These are phyloP conservation scores for Sparassis latifolia DNA, from an alignment of 1,284 basidiomycete species.

Conservation along the genomic window DNA sequence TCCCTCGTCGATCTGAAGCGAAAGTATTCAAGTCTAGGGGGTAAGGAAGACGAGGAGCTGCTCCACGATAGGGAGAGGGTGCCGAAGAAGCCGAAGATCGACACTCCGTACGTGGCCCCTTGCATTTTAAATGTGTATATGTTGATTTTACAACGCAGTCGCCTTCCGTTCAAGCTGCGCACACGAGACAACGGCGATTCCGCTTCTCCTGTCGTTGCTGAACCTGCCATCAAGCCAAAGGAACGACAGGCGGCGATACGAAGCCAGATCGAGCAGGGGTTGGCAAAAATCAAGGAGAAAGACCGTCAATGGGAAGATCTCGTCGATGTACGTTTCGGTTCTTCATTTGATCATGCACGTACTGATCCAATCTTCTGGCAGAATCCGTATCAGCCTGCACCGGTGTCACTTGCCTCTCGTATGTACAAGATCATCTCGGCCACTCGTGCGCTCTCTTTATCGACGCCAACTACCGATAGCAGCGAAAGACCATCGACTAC, in stretches of 20 bases:
- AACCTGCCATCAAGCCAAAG: constrained; percentile 51
- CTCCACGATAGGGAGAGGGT: constrained; percentile 71
- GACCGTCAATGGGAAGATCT: constrained; percentile 85
- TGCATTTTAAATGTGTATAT: constrained; percentile 3
- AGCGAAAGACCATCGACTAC: constrained; percentile 26
- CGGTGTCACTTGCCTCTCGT: constrained; percentile 42
- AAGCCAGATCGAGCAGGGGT: constrained; percentile 60
- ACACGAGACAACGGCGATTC: constrained; percentile 35
- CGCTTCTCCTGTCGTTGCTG: constrained; percentile 34
- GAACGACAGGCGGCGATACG: constrained; percentile 62
- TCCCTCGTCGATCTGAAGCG: constrained; percentile 77
- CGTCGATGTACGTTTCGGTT: constrained; percentile 54
- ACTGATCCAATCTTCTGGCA: constrained; percentile 21
- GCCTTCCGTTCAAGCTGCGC: constrained; percentile 45
- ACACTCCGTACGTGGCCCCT: constrained; percentile 33
- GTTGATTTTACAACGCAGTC: constrained; percentile 26
- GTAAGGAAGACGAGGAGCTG: constrained; percentile 80
- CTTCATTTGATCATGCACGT: background rate
- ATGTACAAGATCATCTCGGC: constrained; percentile 57
- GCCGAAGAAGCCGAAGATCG: constrained; percentile 48
- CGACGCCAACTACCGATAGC: constrained; percentile 26
- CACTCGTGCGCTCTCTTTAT: constrained; percentile 28
- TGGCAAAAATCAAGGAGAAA: constrained; percentile 63
- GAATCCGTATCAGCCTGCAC: constrained; percentile 57
- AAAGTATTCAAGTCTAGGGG: constrained; percentile 59